Evolutionary conservation across 331 rosid genomes (phyloP), one percentile per base, ranked within the genome.

Genomic region (Acacia pycnantha): DNA sequence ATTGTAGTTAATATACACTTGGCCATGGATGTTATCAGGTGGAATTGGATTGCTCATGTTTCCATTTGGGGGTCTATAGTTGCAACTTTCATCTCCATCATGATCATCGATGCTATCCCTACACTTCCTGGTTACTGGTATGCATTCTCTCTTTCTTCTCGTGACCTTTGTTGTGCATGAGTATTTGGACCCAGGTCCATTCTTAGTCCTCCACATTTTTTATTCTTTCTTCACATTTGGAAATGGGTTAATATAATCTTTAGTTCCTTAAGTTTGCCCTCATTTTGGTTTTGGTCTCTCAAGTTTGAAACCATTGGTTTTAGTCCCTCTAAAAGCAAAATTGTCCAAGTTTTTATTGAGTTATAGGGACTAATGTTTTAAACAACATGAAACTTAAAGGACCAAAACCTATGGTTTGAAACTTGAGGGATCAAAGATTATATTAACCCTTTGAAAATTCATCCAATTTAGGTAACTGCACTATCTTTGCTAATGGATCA

Each of bases 1-100:
- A 86, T 95, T 79, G 48, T 95, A 82, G 98, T 93, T 46, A 95
- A 93, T 83, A 73, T 93, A 66, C 97, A 95, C 86, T 86, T 95
- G 89, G 95, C 98, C 73, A 95, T 95, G 97, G 98, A 95, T 65
- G 87, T 93, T 19, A 76, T 87, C 70, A 83, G 97, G 67, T 95
- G 98, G 98, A 83, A 11, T 41, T 89, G 93, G 93, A 15, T 93
- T 81, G 70, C 82, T 69, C 98, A 95, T 86, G 94, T 91, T 26
- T 83, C 89, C 79, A 89, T 91, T 61, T 95, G 98, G 98, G 98
- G 97, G n/a, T 93, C 97, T 35, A 81, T 88, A 14, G 3, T 87
- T 83, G 95, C 95, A 5, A 95, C 98, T 47, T 87, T 89, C 89
- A 82, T 93, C n/a, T 87, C 87, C 53, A 90, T 93, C 70, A 16